These are phyloP conservation scores for Eimeria praecox DNA, from an alignment of 169 alveolate species.

Conservation along the genomic window DNA sequence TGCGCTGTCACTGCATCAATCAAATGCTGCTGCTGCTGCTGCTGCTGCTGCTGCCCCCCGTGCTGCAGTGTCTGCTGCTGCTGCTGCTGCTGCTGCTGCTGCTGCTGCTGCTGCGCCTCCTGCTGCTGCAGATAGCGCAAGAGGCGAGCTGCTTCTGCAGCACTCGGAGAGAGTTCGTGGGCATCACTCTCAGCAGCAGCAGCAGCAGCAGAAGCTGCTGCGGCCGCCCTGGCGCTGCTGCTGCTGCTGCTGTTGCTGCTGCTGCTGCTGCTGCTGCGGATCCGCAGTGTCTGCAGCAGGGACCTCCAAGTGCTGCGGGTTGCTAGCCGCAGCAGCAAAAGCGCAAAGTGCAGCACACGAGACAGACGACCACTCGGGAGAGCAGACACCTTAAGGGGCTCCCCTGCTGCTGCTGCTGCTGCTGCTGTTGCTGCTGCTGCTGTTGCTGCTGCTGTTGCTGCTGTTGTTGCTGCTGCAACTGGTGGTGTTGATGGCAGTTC, in stretches of 20 bases:
- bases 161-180: not conserved
- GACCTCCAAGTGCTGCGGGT: not conserved
- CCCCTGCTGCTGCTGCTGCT: conserved; percentile 39
- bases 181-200: not conserved
- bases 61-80: not conserved
- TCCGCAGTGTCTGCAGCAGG: conserved; percentile 3
- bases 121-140: not conserved
- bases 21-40: not conserved
- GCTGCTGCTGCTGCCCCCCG: conserved; percentile 17
- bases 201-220: not conserved
- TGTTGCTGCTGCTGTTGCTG: conserved; percentile 29
- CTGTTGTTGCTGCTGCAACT: not conserved
- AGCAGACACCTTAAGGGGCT: not conserved
- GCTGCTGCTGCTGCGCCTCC: not conserved
- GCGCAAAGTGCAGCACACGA: conserved; percentile 45
- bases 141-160: conserved; percentile 17
- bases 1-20: conserved; percentile 85
- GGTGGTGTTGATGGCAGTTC: no score
- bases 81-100: conserved; percentile 22
- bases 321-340: not conserved
- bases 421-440: conserved; percentile 50
- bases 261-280: conserved; percentile 43
- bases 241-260: conserved; percentile 50
- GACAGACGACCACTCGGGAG: conserved; percentile 17
- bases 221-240: not conserved